These are phyloP conservation scores for Yamadazyma laniorum DNA, from an alignment of 805 yeast genomes.

Conservation along the genomic window DNA sequence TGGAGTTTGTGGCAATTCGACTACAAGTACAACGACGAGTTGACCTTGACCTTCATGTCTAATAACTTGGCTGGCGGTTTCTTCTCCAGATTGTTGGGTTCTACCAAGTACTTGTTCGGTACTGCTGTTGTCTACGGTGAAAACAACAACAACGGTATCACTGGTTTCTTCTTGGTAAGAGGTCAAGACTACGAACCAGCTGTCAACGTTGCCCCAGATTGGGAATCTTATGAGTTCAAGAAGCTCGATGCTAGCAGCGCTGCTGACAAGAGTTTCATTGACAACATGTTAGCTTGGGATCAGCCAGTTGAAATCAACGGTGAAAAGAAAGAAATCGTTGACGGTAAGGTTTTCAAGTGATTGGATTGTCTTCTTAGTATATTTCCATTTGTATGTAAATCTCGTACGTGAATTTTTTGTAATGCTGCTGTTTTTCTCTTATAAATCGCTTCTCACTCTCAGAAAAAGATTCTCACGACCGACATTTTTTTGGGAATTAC, in stretches of 20 bases:
- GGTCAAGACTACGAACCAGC: constrained; percentile 92
- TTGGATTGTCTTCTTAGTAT: background rate
- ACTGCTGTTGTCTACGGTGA: constrained; percentile 94
- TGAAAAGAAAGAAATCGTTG: constrained; percentile 82
- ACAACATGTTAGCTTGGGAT: constrained; percentile 98
- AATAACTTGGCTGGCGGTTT: constrained; percentile 97
- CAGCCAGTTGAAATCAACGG: constrained; percentile 83
- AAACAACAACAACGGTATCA: constrained; percentile 96
- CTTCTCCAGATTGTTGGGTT: constrained; percentile 90
- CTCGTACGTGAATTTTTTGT: too few relatives aligned
- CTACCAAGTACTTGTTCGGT: constrained; percentile 94
- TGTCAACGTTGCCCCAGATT: constrained; percentile 97
- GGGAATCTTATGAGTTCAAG: constrained; percentile 88
- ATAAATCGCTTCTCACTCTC: background rate
- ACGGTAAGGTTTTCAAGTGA: constrained; percentile 97
- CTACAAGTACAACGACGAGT: constrained; percentile 97
- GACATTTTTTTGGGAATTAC: background rate
- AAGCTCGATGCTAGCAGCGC: constrained; percentile 77
- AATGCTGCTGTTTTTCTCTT: background rate
- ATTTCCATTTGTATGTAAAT: constrained; percentile 3
- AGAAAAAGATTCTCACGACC: background rate
- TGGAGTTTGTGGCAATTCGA: constrained; percentile 95
- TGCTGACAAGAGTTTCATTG: constrained; percentile 75
- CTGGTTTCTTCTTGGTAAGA: constrained; percentile 92
- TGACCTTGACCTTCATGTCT: constrained; percentile 96